Base-by-base conservation (phyloP, 208 protist genomes). In the Porcisia deanei region DNA sequence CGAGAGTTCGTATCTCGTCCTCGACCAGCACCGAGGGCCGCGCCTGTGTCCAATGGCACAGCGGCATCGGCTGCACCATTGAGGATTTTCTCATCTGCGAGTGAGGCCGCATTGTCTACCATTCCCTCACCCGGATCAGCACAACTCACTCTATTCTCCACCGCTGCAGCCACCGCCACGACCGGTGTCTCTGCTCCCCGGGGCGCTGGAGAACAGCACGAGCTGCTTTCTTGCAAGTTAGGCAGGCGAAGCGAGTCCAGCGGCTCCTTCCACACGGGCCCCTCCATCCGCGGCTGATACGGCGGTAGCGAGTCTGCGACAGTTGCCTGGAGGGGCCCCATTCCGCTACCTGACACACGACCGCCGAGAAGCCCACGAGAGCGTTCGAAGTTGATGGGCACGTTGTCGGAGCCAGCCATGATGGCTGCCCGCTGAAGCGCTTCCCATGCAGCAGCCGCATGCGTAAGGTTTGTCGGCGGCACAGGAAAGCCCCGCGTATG, bases 251-350 rank as follows among this genome's bases (percentile, higher is more conserved):
- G 14, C 10, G 76, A 70, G 60, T 80, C 70, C 25, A 80, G 22
- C 0, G 61, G 61, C 14, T 60, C 69, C 43, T 71, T 71, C 70
- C 63, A 57, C 39, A 80, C 70, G 4, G 70, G 63, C 20, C 69
- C 70, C 22, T 80, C 68, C 70, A 72, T 72, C 30, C 49, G 76
- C 3, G 76, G 76, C 20, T 54, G 25, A 45, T 80, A 75, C 16
- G 53, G 41, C 9, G 63, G 70, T 69, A 59, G 18, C 20, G 43
- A 20, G 22, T 20, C 14, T 16, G 12, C 25, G 12, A 14, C 14
- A 25, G 65, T 16, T 53, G 45, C 8, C 12, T 10, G 30, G 22
- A 12, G 43, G n/a, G 12, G 65, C 10, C 4, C 12, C 9, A 22
- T 10, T 25, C 14, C 12, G 41, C 39, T 49, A 1, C n/a, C 61